Percentiles rank a stretch among this genome's conserved stretches.
Evolutionary conservation across 108 stramenopile species (phyloP).

Genomic region (Nannochloropsis granulata): DNA sequence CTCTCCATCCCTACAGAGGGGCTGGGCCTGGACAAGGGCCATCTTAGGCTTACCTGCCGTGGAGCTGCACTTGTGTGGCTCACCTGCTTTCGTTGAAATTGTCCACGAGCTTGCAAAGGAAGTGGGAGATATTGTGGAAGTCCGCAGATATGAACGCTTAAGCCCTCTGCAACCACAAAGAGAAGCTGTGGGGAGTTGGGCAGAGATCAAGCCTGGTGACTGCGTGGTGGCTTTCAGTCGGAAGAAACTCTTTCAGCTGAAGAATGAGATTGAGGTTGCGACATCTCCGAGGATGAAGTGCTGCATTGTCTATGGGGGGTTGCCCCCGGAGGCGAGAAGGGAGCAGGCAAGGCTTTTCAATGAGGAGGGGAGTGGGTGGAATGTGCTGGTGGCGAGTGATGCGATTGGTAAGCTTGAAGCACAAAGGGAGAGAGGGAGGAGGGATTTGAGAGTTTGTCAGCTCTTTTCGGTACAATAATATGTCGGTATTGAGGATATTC

Average conservation of each 20-base stretch:
- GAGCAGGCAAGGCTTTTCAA: conserved; percentile 67
- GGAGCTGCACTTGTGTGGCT: conserved; percentile 78
- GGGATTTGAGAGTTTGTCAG: too few species aligned
- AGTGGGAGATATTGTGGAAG: conserved; percentile 64
- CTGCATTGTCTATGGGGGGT: conserved; percentile 67
- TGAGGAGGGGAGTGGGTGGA: conserved; percentile 49
- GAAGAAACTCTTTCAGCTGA: neutral
- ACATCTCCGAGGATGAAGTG: conserved; percentile 53
- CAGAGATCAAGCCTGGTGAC: neutral
- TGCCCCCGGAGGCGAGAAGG: conserved; percentile 66
- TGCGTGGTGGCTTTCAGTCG: neutral
- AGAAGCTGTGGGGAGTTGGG: conserved; percentile 21
- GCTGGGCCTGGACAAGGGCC: conserved; percentile 66
- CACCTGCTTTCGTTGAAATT: conserved; percentile 48
- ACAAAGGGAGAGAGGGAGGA: too few species aligned
- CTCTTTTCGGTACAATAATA: too few species aligned
- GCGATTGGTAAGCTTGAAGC: conserved; percentile 48
- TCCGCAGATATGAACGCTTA: conserved; percentile 57
- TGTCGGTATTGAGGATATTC: too few species aligned
- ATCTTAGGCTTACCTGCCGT: conserved; percentile 54
- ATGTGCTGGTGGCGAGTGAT: conserved; percentile 71
- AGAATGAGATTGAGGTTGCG: neutral
- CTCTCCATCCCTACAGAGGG: conserved; percentile 21
- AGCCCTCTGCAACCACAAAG: conserved; percentile 40
- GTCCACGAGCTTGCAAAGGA: conserved; percentile 41